Evolutionary conservation across 805 yeast species (phyloP).

Genomic region (Saccharomycopsis microspora): DNA sequence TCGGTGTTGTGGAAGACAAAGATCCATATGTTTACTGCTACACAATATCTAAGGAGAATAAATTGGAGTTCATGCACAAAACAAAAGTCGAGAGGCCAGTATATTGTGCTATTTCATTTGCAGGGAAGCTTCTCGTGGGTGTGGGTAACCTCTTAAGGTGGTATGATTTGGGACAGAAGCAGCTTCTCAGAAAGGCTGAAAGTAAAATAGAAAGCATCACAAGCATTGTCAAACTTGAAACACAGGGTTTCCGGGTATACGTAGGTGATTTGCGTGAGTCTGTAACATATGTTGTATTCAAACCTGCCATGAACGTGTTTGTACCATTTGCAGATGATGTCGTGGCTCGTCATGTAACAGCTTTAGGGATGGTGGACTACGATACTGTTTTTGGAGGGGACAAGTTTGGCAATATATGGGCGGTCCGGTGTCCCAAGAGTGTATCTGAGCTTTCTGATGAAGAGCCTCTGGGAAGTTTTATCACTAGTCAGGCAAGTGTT

Average conservation of each 20-base stretch:
- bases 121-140: slow-evolving; percentile 52
- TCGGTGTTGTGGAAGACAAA: background rate
- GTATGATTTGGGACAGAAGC: slow-evolving; percentile 71
- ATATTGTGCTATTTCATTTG: slow-evolving; percentile 40
- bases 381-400: slow-evolving; percentile 79
- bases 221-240: slow-evolving; percentile 41
- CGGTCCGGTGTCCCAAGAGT: slow-evolving; percentile 47
- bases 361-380: slow-evolving; percentile 51
- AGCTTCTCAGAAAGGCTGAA: slow-evolving; percentile 58
- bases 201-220: slow-evolving; percentile 31
- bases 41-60: slow-evolving; percentile 19
- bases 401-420: slow-evolving; percentile 70
- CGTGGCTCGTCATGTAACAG: slow-evolving; percentile 54
- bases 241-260: slow-evolving; percentile 47
- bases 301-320: slow-evolving; percentile 37
- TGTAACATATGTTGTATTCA: slow-evolving; percentile 43
- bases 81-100: slow-evolving; percentile 43
- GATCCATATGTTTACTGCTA: slow-evolving; percentile 30
- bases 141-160: slow-evolving; percentile 39
- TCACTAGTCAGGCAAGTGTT: slow-evolving; percentile 23
- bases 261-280: slow-evolving; percentile 68
- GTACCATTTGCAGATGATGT: slow-evolving; percentile 61
- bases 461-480: slow-evolving; percentile 33
- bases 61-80: slow-evolving; percentile 40
- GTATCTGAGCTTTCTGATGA: slow-evolving; percentile 38